Evolutionary conservation across 179 eudicot genomes (phyloP), one percentile per base, ranked within the genome.

Genomic region (Kewa caespitosa): DNA sequence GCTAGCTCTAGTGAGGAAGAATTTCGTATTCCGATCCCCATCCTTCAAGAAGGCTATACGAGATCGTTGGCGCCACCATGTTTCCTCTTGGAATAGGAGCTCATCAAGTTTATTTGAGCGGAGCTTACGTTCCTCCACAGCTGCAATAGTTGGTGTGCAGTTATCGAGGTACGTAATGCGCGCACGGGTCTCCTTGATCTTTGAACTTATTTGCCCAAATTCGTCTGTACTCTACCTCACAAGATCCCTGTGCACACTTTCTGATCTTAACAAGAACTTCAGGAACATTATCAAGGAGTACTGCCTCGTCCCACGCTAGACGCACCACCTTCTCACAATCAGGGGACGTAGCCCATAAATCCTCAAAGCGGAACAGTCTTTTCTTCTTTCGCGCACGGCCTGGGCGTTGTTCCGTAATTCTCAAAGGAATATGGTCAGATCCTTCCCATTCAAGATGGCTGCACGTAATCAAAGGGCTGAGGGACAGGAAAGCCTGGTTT

Each of bases 241-340:
- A 1, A 67, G 28, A 0, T 37, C 46, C 10, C 3, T 67, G n/a
- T 0, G 37, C 2, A 32, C n/a, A 17, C 37, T 33, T 32, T 8
- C 18, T 62, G 15, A 62, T 15, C 20, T 62, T 62, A 2, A 1
- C 23, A 7, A 62, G 10, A 25, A 41, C 9, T 0, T 10, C 25
- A 27, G 1, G 1, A 4, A 0, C 70, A 7, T 22, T n/a, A 27
- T 18, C 8, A n/a, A 0, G 7, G 8, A 1, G 9, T 2, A 0
- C 17, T 27, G 10, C 39, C 17, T 0, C 5, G 23, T 52, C 63
- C 28, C 74, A 70, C 5, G 20, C 43, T 0, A 23, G 32, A 1
- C 4, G 0, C 0, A 67, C 36, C 8, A 67, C 34, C 5, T 41
- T 3, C 20, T 27, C 52, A 67, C 71, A 39, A n/a, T 27, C 12